A percentile compares a stretch with the other conserved stretches of the same genome.
Evolutionary conservation across 192 early-diverging fungal genomes (phyloP).

Genomic region (Entophlyctis luteolus): DNA sequence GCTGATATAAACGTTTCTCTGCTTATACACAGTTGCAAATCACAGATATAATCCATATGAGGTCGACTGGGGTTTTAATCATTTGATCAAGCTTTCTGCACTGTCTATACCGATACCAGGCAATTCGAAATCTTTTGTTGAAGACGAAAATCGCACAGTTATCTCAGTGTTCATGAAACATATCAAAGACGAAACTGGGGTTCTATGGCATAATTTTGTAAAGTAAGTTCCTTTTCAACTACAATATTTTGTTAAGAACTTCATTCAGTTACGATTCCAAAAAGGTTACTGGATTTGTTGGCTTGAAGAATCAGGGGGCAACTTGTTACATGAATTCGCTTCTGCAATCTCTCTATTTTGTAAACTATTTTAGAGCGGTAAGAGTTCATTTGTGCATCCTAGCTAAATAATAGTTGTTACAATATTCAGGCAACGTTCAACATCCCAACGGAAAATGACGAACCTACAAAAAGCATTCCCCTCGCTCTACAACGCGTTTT

Average conservation of each 20-base stretch:
- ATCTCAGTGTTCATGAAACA: conserved; percentile 73
- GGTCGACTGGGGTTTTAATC: conserved; percentile 94
- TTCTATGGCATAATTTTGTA: conserved; percentile 91
- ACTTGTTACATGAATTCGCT: conserved; percentile 99
- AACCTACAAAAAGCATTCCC: conserved; percentile 81
- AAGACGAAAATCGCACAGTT: conserved; percentile 53
- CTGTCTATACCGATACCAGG: conserved; percentile 39
- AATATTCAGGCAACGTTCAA: conserved; percentile 67
- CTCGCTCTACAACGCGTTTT: conserved; percentile 93
- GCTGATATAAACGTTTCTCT: background rate
- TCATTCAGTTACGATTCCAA: conserved; percentile 79
- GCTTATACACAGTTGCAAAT: conserved; percentile 48
- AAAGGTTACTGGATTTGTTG: conserved; percentile 84
- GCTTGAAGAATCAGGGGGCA: conserved; percentile 93
- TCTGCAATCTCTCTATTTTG: conserved; percentile 91
- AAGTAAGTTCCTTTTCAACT: conserved; percentile 49
- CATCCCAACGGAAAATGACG: conserved; percentile 86
- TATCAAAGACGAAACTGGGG: conserved; percentile 82
- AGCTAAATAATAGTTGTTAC: background rate
- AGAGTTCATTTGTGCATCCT: background rate
- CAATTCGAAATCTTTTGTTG: conserved; percentile 55
- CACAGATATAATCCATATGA: conserved; percentile 82
- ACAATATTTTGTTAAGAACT: background rate
- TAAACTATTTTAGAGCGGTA: conserved; percentile 83
- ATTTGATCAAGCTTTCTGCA: conserved; percentile 57